Base-by-base conservation (phyloP, 768 basidiomycete genomes). In the Clitopilus passeckerianus region DNA sequence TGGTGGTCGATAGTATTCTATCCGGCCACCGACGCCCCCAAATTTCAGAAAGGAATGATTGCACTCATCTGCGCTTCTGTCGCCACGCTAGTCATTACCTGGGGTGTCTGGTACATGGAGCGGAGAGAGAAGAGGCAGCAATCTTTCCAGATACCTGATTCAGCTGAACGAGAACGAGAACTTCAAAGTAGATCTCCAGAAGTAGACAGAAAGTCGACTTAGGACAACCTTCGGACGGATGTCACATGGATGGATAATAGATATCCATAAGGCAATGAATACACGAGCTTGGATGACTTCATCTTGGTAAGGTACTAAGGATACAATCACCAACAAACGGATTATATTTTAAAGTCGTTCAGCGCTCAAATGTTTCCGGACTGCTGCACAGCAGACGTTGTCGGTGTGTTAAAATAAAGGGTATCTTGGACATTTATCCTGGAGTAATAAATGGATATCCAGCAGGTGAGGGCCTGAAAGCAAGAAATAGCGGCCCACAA, bases 1-100 rank as follows among this genome's bases (percentile, higher is more conserved):
- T 86, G 84, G 85, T 88, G 85, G 86, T 79, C 85, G 50, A 75
- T 87, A 7, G 77, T 90, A 20, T 85, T 87, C 68, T 90, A 89
- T 70, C 85, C 83, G n/a, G 86, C 87, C 5, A 86, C 85, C 23
- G 85, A 89, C 56, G 87, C 86, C 5, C 88, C 89, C 5, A 72
- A 72, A 23, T 90, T 90, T 70, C 76, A 67, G 16, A 89, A 82
- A 59, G 89, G 87, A 20, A 84, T 87, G 83, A 83, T 84, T 63
- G 82, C 86, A 9, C 86, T 88, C 84, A 76, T 88, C 34, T 81
- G 80, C 50, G 78, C 78, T 0, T 80, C 80, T 44, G 70, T 76
- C 23, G 83, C 83, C n/a, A 86, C 87, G 9, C 69, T 87, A 15
- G 72, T 60, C 6, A 75, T 79, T 27, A 87, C 86, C 2, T 81